phyloP scores from a whole-genome alignment of 2,329 filamentous ascomycete species.

The Sarocladium oryzae region DNA sequence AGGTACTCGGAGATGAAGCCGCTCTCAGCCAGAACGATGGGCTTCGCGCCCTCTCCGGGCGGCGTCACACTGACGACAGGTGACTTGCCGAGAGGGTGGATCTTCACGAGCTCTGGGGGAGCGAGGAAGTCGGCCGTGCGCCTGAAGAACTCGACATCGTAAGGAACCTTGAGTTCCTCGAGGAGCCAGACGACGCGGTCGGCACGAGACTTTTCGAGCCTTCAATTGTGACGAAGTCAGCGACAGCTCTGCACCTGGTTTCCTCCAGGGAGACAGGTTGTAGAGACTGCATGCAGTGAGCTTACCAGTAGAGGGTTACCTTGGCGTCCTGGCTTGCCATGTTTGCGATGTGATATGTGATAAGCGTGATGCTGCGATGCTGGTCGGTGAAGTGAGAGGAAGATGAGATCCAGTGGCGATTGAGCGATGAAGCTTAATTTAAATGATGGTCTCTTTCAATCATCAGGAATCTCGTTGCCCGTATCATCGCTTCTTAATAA shows the following conservation, averaged over 20 bases:
- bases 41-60: slow-evolving; percentile 28
- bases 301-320: slow-evolving; percentile 53
- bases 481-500: too few species aligned
- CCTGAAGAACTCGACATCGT: slow-evolving; percentile 75
- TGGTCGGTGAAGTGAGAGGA: neutral
- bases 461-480: neutral
- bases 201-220: slow-evolving; percentile 77
- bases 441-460: neutral
- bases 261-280: too few species aligned
- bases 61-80: slow-evolving; percentile 65
- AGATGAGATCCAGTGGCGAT: neutral
- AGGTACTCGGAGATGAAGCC: slow-evolving; percentile 78
- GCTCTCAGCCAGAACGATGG: slow-evolving; percentile 70
- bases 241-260: too few species aligned
- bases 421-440: neutral
- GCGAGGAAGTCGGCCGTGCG: slow-evolving; percentile 61
- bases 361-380: neutral
- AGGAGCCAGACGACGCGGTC: slow-evolving; percentile 82
- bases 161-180: slow-evolving; percentile 72
- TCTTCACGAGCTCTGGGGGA: slow-evolving; percentile 65
- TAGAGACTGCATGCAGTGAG: neutral
- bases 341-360: neutral
- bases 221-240: slow-evolving; percentile 29
- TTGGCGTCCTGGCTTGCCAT: slow-evolving; percentile 32
- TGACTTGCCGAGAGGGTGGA: slow-evolving; percentile 84